phyloP scores from a whole-genome alignment of 2,329 filamentous ascomycete genomes.

The Ophioceras dolichostomum region DNA sequence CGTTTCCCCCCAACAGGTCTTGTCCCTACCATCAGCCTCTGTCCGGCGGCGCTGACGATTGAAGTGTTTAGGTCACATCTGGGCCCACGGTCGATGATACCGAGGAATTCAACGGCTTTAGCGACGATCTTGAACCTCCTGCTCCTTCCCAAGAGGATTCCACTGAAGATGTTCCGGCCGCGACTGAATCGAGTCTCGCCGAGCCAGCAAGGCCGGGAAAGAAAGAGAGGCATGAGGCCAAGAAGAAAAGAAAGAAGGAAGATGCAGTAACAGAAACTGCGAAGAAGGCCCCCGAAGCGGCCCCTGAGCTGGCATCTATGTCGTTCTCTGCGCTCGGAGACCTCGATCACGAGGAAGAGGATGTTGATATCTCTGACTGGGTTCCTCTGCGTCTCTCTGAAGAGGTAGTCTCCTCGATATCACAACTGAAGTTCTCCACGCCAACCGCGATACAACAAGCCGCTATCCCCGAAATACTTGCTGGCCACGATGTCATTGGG shows the following conservation, averaged over 20 bases:
- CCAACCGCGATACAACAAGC: constrained; percentile 74
- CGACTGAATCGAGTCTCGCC: too few species aligned
- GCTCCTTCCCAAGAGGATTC: too few species aligned
- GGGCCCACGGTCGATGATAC: constrained; percentile 12
- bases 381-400: constrained; percentile 59
- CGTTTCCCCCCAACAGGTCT: constrained; percentile 8
- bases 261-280: constrained; percentile 14
- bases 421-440: constrained; percentile 65
- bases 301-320: too few species aligned
- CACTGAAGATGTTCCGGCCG: too few species aligned
- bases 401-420: constrained; percentile 58
- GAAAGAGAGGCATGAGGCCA: constrained; percentile 15
- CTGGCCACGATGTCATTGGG: constrained; percentile 82
- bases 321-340: constrained; percentile 45
- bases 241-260: constrained; percentile 14
- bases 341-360: constrained; percentile 41
- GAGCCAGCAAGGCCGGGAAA: too few species aligned
- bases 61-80: constrained; percentile 15
- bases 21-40: too few species aligned
- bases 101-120: constrained; percentile 20
- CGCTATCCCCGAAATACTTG: constrained; percentile 70
- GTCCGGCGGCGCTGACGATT: background rate
- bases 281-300: too few species aligned
- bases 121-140: too few species aligned
- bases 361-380: constrained; percentile 70